phyloP scores from a whole-genome alignment of 2,329 filamentous ascomycete species.

The Fusarium metavorans region DNA sequence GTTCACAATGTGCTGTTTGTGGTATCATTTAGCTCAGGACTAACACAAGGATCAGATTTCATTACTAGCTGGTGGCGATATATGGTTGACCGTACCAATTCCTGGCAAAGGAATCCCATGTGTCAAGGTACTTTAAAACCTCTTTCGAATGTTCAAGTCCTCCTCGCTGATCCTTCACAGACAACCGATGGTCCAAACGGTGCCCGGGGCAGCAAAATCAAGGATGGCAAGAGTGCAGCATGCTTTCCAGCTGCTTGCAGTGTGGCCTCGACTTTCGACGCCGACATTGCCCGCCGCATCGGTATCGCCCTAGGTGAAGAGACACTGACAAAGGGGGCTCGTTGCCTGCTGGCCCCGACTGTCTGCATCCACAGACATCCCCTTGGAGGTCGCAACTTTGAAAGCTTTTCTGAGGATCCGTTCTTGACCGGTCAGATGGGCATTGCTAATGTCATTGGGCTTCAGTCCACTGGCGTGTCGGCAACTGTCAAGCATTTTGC shows the following conservation, averaged over 20 bases:
- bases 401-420: slow-evolving; percentile 45
- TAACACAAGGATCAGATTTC: slow-evolving; percentile 37
- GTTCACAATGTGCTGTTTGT: background rate
- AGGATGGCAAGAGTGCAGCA: slow-evolving; percentile 39
- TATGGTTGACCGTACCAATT: slow-evolving; percentile 43
- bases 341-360: slow-evolving; percentile 66
- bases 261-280: slow-evolving; percentile 74
- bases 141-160: background rate
- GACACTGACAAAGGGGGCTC: slow-evolving; percentile 70
- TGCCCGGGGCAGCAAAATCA: slow-evolving; percentile 40
- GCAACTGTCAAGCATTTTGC: slow-evolving; percentile 59
- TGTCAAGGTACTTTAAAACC: slow-evolving; percentile 27
- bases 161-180: background rate
- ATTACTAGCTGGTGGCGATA: slow-evolving; percentile 41
- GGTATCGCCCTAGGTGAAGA: slow-evolving; percentile 71
- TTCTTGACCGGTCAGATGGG: slow-evolving; percentile 44
- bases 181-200: slow-evolving; percentile 42
- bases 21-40: background rate
- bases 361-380: slow-evolving; percentile 45
- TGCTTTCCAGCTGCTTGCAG: slow-evolving; percentile 47
- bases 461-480: slow-evolving; percentile 54
- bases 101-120: slow-evolving; percentile 38
- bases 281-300: slow-evolving; percentile 67
- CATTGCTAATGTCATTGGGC: slow-evolving; percentile 50
- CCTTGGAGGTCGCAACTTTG: slow-evolving; percentile 43